Conservation (phyloP, 495 filamentous ascomycete species). For the Penicillium subrubescens region DNA sequence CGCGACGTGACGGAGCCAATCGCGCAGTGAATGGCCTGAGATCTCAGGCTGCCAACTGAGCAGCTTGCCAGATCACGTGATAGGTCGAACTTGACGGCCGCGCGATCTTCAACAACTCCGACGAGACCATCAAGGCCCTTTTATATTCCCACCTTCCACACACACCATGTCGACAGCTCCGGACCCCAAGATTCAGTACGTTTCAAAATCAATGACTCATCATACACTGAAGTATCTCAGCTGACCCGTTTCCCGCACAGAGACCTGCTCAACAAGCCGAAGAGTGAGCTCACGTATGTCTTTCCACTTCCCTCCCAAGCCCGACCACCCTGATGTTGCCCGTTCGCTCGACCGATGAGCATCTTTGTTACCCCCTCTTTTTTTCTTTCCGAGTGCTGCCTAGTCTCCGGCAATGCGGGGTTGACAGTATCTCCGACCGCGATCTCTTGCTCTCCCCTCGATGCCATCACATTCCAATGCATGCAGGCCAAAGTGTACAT, state of each 20-base stretch:
- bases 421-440: conserved; percentile 19
- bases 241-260: conserved; percentile 43
- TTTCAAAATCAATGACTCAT: conserved; percentile 31
- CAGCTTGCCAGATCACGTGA: conserved; percentile 19
- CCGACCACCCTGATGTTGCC: conserved; percentile 4
- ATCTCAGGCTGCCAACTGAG: background rate
- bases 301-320: conserved; percentile 1
- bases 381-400: conserved; percentile 13
- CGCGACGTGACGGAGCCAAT: conserved; percentile 47
- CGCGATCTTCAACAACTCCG: conserved; percentile 2
- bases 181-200: conserved; percentile 78
- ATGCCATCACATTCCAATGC: conserved; percentile 26
- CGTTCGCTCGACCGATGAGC: conserved; percentile 10
- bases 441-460: background rate
- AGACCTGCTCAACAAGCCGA: conserved; percentile 79
- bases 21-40: conserved; percentile 6
- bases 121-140: conserved; percentile 21
- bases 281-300: conserved; percentile 77
- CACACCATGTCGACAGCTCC: conserved; percentile 58
- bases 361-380: conserved; percentile 2
- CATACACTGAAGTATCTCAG: background rate
- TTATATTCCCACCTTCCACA: conserved; percentile 28
- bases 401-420: conserved; percentile 14
- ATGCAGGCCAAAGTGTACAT: conserved; percentile 19
- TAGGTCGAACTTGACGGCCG: conserved; percentile 10